These are phyloP conservation scores for Bromus sterilis DNA, from an alignment of 176 grass and related monocot genomes.

Conservation along the genomic window DNA sequence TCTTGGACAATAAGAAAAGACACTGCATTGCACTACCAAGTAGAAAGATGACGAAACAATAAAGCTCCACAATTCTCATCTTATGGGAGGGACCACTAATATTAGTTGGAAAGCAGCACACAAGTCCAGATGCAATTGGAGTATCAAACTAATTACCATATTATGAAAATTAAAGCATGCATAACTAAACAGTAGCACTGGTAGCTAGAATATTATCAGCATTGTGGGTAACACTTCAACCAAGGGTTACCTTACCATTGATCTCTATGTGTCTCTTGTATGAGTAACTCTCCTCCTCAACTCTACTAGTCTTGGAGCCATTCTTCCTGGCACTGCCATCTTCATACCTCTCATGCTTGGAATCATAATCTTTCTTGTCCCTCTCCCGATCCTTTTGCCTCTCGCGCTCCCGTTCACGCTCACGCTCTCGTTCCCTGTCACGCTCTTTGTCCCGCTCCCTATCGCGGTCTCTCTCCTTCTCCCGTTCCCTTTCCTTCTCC, in stretches of 20 bases:
- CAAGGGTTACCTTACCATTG: constrained; percentile 48
- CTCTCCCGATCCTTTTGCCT: constrained; percentile 51
- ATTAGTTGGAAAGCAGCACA: background rate
- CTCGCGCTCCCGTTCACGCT: constrained; percentile 44
- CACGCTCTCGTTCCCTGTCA: constrained; percentile 32
- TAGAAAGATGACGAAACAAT: constrained; percentile 1
- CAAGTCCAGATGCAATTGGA: background rate
- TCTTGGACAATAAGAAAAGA: background rate
- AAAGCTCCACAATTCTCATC: background rate
- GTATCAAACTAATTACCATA: background rate
- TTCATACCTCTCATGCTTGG: constrained; percentile 70
- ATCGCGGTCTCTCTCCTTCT: constrained; percentile 41
- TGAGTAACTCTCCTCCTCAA: constrained; percentile 48
- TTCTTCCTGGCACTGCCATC: constrained; percentile 60
- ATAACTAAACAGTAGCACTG: constrained; percentile 3
- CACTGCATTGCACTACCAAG: background rate
- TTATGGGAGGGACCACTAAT: background rate
- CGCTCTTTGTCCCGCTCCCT: constrained; percentile 28
- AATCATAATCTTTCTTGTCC: constrained; percentile 63
- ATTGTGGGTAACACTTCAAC: constrained; percentile 9
- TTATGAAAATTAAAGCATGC: background rate
- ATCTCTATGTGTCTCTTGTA: constrained; percentile 49
- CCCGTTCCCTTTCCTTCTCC: constrained; percentile 39
- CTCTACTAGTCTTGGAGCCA: constrained; percentile 37
- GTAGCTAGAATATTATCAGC: background rate